A percentile compares a stretch with the other conserved stretches of the same genome.
Conservation (phyloP, 1,139 yeast genomes). For the Magnusiomyces tetraspermus region DNA sequence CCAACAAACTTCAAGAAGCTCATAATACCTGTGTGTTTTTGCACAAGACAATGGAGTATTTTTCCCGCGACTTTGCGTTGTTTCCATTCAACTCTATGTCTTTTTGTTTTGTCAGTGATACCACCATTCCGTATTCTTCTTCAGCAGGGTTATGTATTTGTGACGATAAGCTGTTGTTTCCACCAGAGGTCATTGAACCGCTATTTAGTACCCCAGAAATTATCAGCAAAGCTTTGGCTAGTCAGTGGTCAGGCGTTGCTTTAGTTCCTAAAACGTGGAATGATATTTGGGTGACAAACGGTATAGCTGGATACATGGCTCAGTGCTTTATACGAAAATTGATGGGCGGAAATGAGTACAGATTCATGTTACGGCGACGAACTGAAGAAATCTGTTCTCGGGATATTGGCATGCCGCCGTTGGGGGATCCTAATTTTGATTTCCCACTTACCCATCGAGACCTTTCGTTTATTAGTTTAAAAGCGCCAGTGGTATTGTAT, state of each 20-base stretch:
- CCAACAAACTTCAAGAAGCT: conserved; percentile 50
- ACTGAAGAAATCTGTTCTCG: conserved; percentile 59
- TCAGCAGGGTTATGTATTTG: conserved; percentile 71
- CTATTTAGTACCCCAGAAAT: conserved; percentile 60
- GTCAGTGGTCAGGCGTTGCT: conserved; percentile 92
- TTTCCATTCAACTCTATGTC: conserved; percentile 83
- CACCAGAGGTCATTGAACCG: conserved; percentile 72
- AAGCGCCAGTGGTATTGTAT: conserved; percentile 77
- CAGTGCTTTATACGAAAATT: conserved; percentile 56
- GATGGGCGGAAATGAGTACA: conserved; percentile 77
- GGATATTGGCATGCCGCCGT: conserved; percentile 76
- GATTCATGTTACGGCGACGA: conserved; percentile 55
- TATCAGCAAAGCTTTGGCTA: conserved; percentile 61
- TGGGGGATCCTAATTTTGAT: conserved; percentile 56
- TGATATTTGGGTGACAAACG: conserved; percentile 89
- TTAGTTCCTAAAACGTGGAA: conserved; percentile 72
- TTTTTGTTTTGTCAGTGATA: conserved; percentile 60
- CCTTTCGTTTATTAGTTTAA: conserved; percentile 56
- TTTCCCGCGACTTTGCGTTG: conserved; percentile 82
- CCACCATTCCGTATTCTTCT: conserved; percentile 42
- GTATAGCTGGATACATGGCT: conserved; percentile 79
- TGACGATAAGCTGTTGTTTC: conserved; percentile 58
- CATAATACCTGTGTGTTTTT: conserved; percentile 68
- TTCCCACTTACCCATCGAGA: conserved; percentile 62
- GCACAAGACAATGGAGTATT: conserved; percentile 71